Percentiles rank a stretch among this genome's conserved stretches.
phyloP scores from a whole-genome alignment of 306 rosid species.

The Prinsepia uniflora region DNA sequence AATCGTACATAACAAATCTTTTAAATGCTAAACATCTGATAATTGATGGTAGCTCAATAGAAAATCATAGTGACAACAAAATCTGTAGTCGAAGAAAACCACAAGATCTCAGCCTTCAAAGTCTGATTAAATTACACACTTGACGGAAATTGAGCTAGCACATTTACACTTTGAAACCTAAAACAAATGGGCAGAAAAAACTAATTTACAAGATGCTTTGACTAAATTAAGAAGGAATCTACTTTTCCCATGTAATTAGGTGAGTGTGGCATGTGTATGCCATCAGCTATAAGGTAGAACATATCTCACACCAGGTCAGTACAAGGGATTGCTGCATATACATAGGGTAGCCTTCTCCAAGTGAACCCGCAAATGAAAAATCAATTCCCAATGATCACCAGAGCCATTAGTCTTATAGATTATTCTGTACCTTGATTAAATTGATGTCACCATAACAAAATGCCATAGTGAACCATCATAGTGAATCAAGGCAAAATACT shows the following conservation, averaged over 20 bases:
- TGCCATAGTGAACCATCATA: not conserved
- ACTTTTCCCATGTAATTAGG: not conserved
- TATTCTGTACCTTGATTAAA: slow-evolving; percentile 3
- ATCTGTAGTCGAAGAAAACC: not conserved
- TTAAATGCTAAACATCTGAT: not conserved
- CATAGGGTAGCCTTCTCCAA: slow-evolving; percentile 13
- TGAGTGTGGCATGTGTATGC: not conserved
- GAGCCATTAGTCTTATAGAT: slow-evolving; percentile 10
- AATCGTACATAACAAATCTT: slow-evolving; percentile 12
- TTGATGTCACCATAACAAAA: slow-evolving; percentile 9
- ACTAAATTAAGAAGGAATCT: not conserved
- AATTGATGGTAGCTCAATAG: slow-evolving; percentile 6
- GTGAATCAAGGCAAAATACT: not conserved
- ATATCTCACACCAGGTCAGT: slow-evolving; percentile 1
- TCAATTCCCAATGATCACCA: slow-evolving; percentile 19
- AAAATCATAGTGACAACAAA: not conserved
- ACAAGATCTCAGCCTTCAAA: not conserved
- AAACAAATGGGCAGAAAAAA: not conserved
- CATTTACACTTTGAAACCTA: not conserved
- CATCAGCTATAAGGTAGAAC: not conserved
- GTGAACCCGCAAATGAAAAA: slow-evolving; percentile 13
- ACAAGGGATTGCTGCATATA: not conserved
- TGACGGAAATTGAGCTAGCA: too few species aligned
- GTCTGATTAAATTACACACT: not conserved
- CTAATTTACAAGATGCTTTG: not conserved